phyloP scores from a whole-genome alignment of 2,329 filamentous ascomycete genomes.

The Nemania sp. region DNA sequence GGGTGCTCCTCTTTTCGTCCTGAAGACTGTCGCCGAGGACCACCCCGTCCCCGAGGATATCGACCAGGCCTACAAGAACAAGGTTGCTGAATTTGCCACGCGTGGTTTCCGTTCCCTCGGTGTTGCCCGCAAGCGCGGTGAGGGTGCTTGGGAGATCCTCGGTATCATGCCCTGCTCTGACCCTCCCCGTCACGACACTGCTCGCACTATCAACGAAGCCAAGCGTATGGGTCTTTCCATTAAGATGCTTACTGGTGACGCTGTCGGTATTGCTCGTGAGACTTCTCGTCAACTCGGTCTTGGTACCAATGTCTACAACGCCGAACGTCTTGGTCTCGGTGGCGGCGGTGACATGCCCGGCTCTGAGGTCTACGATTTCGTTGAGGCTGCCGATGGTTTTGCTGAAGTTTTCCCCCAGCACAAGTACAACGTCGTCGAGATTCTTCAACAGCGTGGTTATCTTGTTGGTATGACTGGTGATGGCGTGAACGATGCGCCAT shows the following conservation, averaged over 20 bases:
- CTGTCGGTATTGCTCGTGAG: constrained; percentile 90
- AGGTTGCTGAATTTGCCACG: constrained; percentile 87
- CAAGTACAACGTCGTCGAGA: constrained; percentile 94
- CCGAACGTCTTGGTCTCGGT: constrained; percentile 87
- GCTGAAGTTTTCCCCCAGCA: constrained; percentile 94
- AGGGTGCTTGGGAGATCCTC: constrained; percentile 85
- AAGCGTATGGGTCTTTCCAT: constrained; percentile 86
- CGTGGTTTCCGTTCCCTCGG: constrained; percentile 94
- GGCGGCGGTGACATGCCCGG: constrained; percentile 91
- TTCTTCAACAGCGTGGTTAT: constrained; percentile 90
- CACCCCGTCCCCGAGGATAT: constrained; percentile 76
- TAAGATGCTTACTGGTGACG: constrained; percentile 96
- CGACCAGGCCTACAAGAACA: constrained; percentile 86
- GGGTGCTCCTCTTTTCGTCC: constrained; percentile 84
- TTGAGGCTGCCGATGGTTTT: constrained; percentile 93
- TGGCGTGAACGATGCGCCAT: constrained; percentile 92
- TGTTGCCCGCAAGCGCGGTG: constrained; percentile 86
- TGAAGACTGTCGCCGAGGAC: constrained; percentile 86
- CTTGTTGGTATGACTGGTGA: constrained; percentile 96
- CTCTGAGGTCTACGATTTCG: constrained; percentile 93
- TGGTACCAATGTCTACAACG: constrained; percentile 92
- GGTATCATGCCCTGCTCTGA: constrained; percentile 95
- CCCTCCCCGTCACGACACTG: constrained; percentile 88
- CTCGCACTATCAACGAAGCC: constrained; percentile 86
- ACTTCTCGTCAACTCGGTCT: constrained; percentile 90